Evolutionary conservation across 2,329 filamentous ascomycete genomes (phyloP).

Genomic region (Penicillium sp.): DNA sequence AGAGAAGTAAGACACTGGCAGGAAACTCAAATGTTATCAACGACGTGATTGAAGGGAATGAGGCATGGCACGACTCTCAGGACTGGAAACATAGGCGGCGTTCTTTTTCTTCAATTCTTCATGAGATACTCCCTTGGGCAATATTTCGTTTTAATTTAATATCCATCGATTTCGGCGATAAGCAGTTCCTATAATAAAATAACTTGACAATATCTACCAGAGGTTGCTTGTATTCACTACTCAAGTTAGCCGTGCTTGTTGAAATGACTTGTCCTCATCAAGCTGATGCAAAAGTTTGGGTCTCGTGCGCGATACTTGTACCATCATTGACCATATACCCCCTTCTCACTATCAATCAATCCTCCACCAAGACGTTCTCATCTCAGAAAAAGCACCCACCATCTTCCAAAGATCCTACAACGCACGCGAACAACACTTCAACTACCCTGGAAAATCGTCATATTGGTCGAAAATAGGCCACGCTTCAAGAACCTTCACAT

Average conservation of each 20-base stretch:
- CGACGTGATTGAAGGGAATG: not conserved
- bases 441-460: not conserved
- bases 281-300: too few species aligned
- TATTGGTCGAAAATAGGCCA: not conserved
- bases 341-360: not conserved
- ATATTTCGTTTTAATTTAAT: not conserved
- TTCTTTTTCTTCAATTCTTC: not conserved
- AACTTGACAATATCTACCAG: too few species aligned
- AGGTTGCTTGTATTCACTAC: too few species aligned
- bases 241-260: too few species aligned
- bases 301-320: too few species aligned
- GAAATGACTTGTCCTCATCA: too few species aligned
- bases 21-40: too few species aligned
- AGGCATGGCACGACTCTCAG: not conserved
- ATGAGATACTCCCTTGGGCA: not conserved
- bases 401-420: not conserved
- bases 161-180: not conserved
- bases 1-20: not conserved
- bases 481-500: not conserved
- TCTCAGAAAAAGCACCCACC: not conserved
- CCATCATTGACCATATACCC: not conserved
- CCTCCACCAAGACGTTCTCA: not conserved
- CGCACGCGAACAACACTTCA: not conserved
- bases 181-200: too few species aligned
- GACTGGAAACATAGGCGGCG: not conserved